Evolutionary conservation across 1,284 basidiomycete genomes (phyloP).

Genomic region (Trichosporon coremiiforme): DNA sequence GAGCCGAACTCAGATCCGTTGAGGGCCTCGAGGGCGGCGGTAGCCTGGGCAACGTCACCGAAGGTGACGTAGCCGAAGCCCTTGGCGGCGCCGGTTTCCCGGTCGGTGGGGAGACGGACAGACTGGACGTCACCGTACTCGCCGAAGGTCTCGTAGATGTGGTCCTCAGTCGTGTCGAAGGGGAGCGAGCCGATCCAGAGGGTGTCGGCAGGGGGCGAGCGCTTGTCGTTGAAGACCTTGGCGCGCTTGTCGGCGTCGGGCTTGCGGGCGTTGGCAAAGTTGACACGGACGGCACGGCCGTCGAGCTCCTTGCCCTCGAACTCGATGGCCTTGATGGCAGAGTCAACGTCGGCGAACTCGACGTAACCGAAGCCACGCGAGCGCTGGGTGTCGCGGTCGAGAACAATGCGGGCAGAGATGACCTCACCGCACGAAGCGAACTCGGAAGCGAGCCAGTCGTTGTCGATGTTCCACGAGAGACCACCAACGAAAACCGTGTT

Average conservation of each 20-base stretch:
- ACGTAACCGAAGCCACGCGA: conserved; percentile 95
- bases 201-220: conserved; percentile 71
- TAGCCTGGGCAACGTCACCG: conserved; percentile 74
- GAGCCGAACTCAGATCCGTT: conserved; percentile 81
- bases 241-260: conserved; percentile 73
- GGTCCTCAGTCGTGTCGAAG: conserved; percentile 78
- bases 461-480: conserved; percentile 96
- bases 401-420: conserved; percentile 81
- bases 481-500: conserved; percentile 88
- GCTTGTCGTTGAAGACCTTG: conserved; percentile 71
- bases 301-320: conserved; percentile 84
- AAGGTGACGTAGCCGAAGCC: conserved; percentile 98
- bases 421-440: conserved; percentile 89
- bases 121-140: conserved; percentile 86
- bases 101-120: conserved; percentile 90
- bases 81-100: conserved; percentile 86
- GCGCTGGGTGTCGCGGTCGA: conserved; percentile 82
- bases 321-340: conserved; percentile 73
- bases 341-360: conserved; percentile 70
- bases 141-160: conserved; percentile 87
- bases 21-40: conserved; percentile 72
- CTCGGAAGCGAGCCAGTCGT: conserved; percentile 90
- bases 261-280: conserved; percentile 64
- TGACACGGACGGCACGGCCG: conserved; percentile 83
- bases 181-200: conserved; percentile 92